Base-by-base conservation (phyloP, 2,329 filamentous ascomycete species). In the Xylaria arbuscula region DNA sequence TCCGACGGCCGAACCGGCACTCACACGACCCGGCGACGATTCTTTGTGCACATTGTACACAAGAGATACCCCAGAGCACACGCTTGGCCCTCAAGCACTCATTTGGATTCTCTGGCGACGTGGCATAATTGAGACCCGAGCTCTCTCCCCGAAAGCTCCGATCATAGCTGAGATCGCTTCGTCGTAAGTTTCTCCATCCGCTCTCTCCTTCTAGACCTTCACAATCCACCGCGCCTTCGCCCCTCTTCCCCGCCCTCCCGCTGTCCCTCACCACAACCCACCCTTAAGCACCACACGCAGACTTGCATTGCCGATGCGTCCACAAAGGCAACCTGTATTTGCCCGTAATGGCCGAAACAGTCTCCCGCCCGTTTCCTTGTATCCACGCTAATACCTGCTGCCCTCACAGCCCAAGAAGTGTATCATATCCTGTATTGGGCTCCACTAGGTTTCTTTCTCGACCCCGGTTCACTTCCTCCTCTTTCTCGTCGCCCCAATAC, bases 181-280 rank as follows among this genome's bases (percentile, higher is more conserved):
- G 55, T 58, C 47, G 71, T 72, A 59, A 73, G 71, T 73, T 69
- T 70, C 70, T 69, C 36, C 62, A 5, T 32, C 40, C 56, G 69
- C 70, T 69, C 36, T 64, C 9, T 32, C 40, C 56, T 36, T 56
- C 28, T 54, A 28, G 61, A 59, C 45, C 73, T 70, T 67, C 70
- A 73, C 70, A 74, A 72, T 75, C 73, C 74, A 71, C 72, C 64
- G 54, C 66, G 51, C 54, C 34, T 70, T 68, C 62, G 65, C 75
- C 75, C 73, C 75, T 76, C 75, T 76, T 76, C 75, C 75, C 75
- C 75, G 75, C 75, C 72, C 74, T 42, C 64, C 65, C 54, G 57
- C 68, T 67, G 48, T 19, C 72, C 69, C 38, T 62, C 58, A 63
- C 61, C 62, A 45, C 40, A 62, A 17, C 22, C 50, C 47, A 56